Percentiles rank a stretch among this genome's conserved stretches.
These are phyloP conservation scores for Colletotrichum sp. DNA, from an alignment of 2,329 filamentous ascomycete species.

Conservation along the genomic window DNA sequence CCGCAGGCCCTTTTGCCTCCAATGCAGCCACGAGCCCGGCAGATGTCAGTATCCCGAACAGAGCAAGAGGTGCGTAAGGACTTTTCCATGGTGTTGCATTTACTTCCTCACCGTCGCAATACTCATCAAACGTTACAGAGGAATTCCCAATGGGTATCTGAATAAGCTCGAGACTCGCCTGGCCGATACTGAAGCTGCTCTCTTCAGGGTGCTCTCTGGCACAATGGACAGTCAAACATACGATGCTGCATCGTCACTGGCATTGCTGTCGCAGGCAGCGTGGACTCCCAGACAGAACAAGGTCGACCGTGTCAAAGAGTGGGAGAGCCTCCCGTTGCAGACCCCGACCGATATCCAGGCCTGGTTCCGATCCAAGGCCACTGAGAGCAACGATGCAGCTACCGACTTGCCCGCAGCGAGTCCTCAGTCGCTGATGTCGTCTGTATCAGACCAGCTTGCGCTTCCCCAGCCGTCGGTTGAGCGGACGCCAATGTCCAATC, in stretches of 20 bases:
- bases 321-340: slow-evolving; percentile 28
- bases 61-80: slow-evolving; percentile 30
- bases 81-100: not conserved
- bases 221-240: not conserved
- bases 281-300: slow-evolving; percentile 26
- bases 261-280: not conserved
- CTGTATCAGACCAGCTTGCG: not conserved
- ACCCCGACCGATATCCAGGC: slow-evolving; percentile 19
- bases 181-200: slow-evolving; percentile 32
- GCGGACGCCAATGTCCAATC: not conserved
- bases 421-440: not conserved
- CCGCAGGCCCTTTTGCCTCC: slow-evolving; percentile 31
- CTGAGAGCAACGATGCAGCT: not conserved
- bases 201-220: slow-evolving; percentile 25
- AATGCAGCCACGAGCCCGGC: slow-evolving; percentile 32
- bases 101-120: not conserved
- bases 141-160: slow-evolving; percentile 42
- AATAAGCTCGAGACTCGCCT: slow-evolving; percentile 41
- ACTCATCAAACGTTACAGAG: slow-evolving; percentile 22
- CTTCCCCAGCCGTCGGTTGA: not conserved
- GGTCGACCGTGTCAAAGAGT: slow-evolving; percentile 30
- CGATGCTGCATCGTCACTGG: not conserved
- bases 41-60: slow-evolving; percentile 37
- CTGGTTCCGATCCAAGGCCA: slow-evolving; percentile 25
- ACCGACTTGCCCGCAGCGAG: not conserved